Evolutionary conservation across 1,284 basidiomycete species (phyloP), one percentile per base, ranked within the genome.

Genomic region (Moniliophthora roreri): DNA sequence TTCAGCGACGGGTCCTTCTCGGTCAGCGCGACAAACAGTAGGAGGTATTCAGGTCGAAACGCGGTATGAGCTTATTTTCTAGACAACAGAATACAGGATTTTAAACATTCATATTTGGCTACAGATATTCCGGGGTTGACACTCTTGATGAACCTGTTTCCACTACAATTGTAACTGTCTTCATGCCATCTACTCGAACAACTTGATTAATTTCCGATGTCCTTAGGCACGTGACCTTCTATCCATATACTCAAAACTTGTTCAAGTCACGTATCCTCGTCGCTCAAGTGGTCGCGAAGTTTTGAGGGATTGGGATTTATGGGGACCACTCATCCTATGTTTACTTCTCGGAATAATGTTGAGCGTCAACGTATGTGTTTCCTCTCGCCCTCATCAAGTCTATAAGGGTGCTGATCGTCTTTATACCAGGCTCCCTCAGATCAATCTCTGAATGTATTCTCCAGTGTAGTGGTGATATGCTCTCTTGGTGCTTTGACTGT

Each of bases 231-330:
- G 94, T 48, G 94, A 97, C 68, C 74, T 96, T 18, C 66, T 86
- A 13, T 95, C 94, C 0, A 95, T 98, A 60, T 95, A 94, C 65
- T 80, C 85, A 35, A 98, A 98, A 69, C 80, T 97, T 4, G 78
- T 95, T 3, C 94, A 97, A 74, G 95, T 98, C 3, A 75, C 97
- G 32, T 95, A 95, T 62, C 95, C 95, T 10, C 84, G 88, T 8
- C 82, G 84, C 61, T 76, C 86, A 4, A 80, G 79, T 1, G 84
- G 84, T n/a, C 82, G 89, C 53, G 91, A 93, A 70, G 89, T 93
- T 4, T 71, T 94, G 23, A 92, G 92, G 58, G 95, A 97, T 64
- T 98, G 95, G 95, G 94, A 98, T 70, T 78, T 98, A 35, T 98
- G 94, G 95, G 95, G 94, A 1, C 95, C 94, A 9, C 78, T 97